A percentile compares a stretch with the other conserved stretches of the same genome.
These are phyloP conservation scores for Mucor irregularis DNA, from an alignment of 371 early-diverging fungal species.

Conservation along the genomic window DNA sequence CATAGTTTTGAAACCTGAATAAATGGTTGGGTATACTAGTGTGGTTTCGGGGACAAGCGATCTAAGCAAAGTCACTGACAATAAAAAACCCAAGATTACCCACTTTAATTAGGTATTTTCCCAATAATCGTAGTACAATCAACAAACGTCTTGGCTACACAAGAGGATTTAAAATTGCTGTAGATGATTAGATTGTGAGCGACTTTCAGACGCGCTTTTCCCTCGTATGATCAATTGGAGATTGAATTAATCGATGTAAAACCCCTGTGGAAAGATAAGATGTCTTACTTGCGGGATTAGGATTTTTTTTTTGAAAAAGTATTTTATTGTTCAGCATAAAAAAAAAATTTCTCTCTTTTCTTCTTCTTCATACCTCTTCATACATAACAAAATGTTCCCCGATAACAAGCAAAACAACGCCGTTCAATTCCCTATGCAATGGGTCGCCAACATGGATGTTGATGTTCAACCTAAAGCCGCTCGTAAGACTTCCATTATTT, in stretches of 20 bases:
- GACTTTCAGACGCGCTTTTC: neutral
- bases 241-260: constrained; percentile 25
- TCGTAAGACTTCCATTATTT: constrained; percentile 83
- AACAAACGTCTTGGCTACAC: constrained; percentile 1
- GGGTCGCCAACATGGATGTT: constrained; percentile 73
- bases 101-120: constrained; percentile 10
- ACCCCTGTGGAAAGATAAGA: constrained; percentile 24
- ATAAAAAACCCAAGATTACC: neutral
- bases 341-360: neutral
- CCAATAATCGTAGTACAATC: constrained; percentile 6
- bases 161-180: neutral
- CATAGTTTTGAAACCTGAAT: neutral
- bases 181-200: neutral
- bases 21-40: no score
- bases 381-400: constrained; percentile 18
- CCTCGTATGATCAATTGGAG: constrained; percentile 16
- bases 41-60: neutral
- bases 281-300: constrained; percentile 9
- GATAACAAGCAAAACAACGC: constrained; percentile 15
- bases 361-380: constrained; percentile 1
- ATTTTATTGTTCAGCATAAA: neutral
- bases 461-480: constrained; percentile 58
- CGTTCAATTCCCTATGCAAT: constrained; percentile 55
- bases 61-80: neutral
- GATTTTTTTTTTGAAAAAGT: constrained; percentile 4